Evolutionary conservation across 345 rosid species (phyloP), one percentile per base, ranked within the genome.

Genomic region (Euphorbia pulcherrima): DNA sequence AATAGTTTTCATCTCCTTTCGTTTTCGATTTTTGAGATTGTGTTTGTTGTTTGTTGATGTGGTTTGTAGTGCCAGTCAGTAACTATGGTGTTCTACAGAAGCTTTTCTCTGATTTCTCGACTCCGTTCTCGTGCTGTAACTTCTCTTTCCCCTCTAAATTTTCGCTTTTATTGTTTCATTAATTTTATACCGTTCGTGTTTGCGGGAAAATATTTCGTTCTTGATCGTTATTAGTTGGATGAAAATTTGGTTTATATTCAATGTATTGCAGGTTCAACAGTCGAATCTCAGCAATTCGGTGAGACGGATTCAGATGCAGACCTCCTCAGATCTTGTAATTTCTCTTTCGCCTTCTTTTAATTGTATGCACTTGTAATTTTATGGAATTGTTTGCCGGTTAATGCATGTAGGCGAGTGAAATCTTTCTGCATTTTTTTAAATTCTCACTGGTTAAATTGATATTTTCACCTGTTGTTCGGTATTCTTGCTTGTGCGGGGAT

Each of bases 231-330:
- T n/a, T n/a, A 56, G 27, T 26, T 11, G 6, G 13, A 2, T 2
- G 2, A 2, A 23, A 0, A 2, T 24, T 55, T 24, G 6, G 23
- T 26, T 26, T 26, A 73, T 8, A 9, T 63, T 3, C 23, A 70
- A 62, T 56, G 11, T 73, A 12, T 58, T 48, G 1, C 79, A 90
- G 96, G 83, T 68, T 30, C 92, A 83, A 41, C 97, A 84, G 17
- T 80, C 92, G 55, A 79, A 70, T 68, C 86, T 87, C 60, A 68
- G 79, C 75, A 81, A 81, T 57, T 88, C 97, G 0, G 83, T 87
- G 2, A 79, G 98, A 88, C 88, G 97, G 96, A 82, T 90, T 73
- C 98, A 93, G 79, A 87, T 78, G 80, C 96, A 87, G 84, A 82
- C 62, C 72, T 85, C 92, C 39, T 75, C 89, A 6, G 92, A 90